These are phyloP conservation scores for Brasilioporus rufonigricans DNA, from an alignment of 768 basidiomycete species.

Conservation along the genomic window DNA sequence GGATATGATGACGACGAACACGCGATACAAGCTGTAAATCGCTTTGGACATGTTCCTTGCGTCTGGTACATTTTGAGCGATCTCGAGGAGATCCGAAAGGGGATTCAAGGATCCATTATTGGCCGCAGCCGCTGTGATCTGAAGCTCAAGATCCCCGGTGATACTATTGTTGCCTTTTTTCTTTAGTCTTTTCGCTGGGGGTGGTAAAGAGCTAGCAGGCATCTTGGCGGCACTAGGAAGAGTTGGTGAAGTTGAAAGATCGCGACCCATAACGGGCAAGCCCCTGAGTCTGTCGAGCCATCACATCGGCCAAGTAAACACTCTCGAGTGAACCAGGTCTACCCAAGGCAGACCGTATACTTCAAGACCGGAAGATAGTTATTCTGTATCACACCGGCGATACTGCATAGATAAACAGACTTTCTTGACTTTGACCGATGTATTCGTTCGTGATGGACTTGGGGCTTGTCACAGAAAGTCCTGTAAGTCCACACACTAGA, in stretches of 20 bases:
- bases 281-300: not conserved
- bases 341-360: too few relatives aligned
- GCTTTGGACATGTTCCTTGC: slow-evolving; percentile 66
- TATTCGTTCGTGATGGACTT: too few relatives aligned
- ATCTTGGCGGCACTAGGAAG: slow-evolving; percentile 13
- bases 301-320: too few relatives aligned
- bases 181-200: slow-evolving; percentile 51
- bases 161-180: slow-evolving; percentile 23
- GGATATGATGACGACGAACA: slow-evolving; percentile 64
- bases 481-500: too few relatives aligned
- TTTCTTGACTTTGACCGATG: too few relatives aligned
- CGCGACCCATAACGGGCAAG: not conserved
- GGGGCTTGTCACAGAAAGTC: too few relatives aligned
- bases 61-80: slow-evolving; percentile 47
- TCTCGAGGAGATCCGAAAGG: slow-evolving; percentile 68
- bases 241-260: not conserved
- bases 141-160: slow-evolving; percentile 52
- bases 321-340: too few relatives aligned
- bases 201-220: slow-evolving; percentile 47
- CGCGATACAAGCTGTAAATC: slow-evolving; percentile 79
- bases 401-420: too few relatives aligned
- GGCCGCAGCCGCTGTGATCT: slow-evolving; percentile 52
- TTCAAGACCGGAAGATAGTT: too few relatives aligned
- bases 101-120: slow-evolving; percentile 68
- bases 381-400: too few relatives aligned